These are phyloP conservation scores for Tinospora cordifolia DNA, from an alignment of 164 flowering plant species.

Conservation along the genomic window DNA sequence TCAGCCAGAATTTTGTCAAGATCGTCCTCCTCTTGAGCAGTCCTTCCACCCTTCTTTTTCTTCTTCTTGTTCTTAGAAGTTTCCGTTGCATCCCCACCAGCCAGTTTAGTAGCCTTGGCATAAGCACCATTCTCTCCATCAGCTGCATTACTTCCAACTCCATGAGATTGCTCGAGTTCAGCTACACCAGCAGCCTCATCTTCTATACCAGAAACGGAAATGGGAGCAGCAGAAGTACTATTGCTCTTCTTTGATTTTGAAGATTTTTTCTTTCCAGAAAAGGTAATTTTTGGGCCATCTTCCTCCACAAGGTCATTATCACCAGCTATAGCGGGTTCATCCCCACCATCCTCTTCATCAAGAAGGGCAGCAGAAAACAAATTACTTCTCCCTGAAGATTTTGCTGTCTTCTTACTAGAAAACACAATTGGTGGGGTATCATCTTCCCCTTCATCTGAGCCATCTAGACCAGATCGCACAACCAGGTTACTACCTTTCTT, in stretches of 20 bases:
- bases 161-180: slow-evolving; percentile 1
- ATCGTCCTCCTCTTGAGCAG: slow-evolving; percentile 93
- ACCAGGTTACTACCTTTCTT: slow-evolving; percentile 20
- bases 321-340: background rate
- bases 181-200: slow-evolving; percentile 20
- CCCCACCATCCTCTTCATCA: slow-evolving; percentile 17
- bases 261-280: slow-evolving; percentile 58
- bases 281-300: slow-evolving; percentile 26
- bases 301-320: slow-evolving; percentile 14
- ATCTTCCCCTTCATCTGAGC: background rate
- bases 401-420: slow-evolving; percentile 22
- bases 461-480: background rate
- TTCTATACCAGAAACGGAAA: slow-evolving; percentile 18
- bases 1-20: slow-evolving; percentile 87
- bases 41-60: slow-evolving; percentile 84
- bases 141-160: slow-evolving; percentile 14
- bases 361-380: slow-evolving; percentile 23
- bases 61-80: slow-evolving; percentile 80
- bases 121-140: slow-evolving; percentile 14
- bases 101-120: slow-evolving; percentile 20
- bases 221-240: slow-evolving; percentile 20
- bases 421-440: too few relatives aligned
- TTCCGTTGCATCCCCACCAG: slow-evolving; percentile 30
- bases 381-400: slow-evolving; percentile 21
- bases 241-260: slow-evolving; percentile 39